phyloP scores from a whole-genome alignment of 208 protist species.

The Leishmania braziliensis region DNA sequence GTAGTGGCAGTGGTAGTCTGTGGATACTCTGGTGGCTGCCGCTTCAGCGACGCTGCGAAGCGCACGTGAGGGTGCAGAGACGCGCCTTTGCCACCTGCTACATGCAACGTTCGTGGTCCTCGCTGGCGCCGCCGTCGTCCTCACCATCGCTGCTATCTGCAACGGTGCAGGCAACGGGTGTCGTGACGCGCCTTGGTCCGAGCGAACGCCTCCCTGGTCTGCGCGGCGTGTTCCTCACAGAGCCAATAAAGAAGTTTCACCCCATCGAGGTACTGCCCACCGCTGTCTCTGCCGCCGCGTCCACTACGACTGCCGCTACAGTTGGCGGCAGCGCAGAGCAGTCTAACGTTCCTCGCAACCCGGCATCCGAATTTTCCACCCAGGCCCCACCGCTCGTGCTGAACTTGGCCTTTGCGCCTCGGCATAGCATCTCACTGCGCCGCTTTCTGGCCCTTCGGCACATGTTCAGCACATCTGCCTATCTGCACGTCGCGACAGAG shows the following conservation, averaged over 20 bases:
- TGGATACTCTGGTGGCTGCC: background rate
- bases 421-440: constrained; percentile 54
- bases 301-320: background rate
- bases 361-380: background rate
- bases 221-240: constrained; percentile 62
- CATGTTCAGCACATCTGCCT: constrained; percentile 50
- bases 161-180: constrained; percentile 9
- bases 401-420: constrained; percentile 54
- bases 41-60: background rate
- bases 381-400: constrained; percentile 54
- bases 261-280: constrained; percentile 59
- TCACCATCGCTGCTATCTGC: background rate
- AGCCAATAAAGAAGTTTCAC: constrained; percentile 70
- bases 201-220: constrained; percentile 53
- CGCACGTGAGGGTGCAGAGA: background rate
- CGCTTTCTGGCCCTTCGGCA: constrained; percentile 78
- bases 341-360: background rate
- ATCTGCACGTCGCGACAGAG: constrained; percentile 58
- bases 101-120: background rate
- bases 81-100: constrained; percentile 5
- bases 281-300: constrained; percentile 5
- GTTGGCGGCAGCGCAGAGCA: background rate
- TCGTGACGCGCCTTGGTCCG: constrained; percentile 52
- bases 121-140: background rate
- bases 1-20: background rate